These are phyloP conservation scores for Toxicodendron radicans DNA, from an alignment of 345 rosid species.

Conservation along the genomic window DNA sequence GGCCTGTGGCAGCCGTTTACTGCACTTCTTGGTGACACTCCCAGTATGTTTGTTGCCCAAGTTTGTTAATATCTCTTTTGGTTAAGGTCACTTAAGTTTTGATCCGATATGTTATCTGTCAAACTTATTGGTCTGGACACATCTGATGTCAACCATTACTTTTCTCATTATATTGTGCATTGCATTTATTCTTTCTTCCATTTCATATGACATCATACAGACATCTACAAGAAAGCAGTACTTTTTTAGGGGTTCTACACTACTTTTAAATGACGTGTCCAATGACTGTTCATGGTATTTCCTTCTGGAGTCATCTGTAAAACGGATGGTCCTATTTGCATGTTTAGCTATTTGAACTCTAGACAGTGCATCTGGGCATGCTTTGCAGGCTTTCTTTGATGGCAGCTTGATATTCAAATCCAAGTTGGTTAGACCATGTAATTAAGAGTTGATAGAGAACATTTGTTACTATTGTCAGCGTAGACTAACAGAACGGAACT, in stretches of 20 bases:
- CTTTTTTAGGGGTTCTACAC: background rate
- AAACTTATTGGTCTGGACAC: background rate
- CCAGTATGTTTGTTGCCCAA: slow-evolving; percentile 39
- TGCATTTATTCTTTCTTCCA: too few relatives aligned
- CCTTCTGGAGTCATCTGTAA: background rate
- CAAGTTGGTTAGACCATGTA: background rate
- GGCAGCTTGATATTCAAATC: background rate
- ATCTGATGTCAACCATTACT: too few relatives aligned
- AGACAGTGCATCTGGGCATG: background rate
- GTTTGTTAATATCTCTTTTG: background rate
- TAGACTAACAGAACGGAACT: background rate
- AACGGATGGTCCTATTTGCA: background rate
- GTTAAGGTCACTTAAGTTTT: background rate
- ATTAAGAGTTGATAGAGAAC: background rate
- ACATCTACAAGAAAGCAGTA: background rate
- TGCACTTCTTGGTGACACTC: slow-evolving; percentile 73
- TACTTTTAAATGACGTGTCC: background rate
- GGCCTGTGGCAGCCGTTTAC: slow-evolving; percentile 96
- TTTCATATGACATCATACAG: background rate
- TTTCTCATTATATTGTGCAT: too few relatives aligned
- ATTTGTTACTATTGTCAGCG: too few relatives aligned
- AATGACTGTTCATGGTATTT: background rate
- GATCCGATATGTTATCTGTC: background rate
- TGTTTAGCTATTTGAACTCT: background rate
- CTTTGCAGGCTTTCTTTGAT: background rate